A percentile compares a stretch with the other conserved stretches of the same genome.
phyloP scores from a whole-genome alignment of 371 early-diverging fungal species.

The Gilbertella persicaria region DNA sequence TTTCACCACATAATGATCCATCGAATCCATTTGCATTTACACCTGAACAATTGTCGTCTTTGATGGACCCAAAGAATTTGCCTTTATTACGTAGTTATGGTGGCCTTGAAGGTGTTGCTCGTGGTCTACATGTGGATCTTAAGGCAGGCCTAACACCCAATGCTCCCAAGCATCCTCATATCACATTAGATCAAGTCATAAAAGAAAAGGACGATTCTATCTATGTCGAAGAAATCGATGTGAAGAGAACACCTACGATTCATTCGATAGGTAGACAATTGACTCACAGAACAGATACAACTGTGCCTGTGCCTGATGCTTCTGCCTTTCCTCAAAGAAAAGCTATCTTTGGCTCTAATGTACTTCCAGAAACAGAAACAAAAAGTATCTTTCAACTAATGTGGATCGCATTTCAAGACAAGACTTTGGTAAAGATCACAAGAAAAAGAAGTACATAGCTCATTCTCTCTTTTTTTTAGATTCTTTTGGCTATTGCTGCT shows the following conservation, averaged over 20 bases:
- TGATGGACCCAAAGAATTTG: slow-evolving; percentile 63
- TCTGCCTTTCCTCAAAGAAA: slow-evolving; percentile 42
- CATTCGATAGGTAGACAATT: slow-evolving; percentile 28
- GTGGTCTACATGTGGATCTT: slow-evolving; percentile 56
- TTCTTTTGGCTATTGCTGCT: slow-evolving; percentile 80
- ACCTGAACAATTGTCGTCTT: slow-evolving; percentile 45
- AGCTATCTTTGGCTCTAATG: slow-evolving; percentile 57
- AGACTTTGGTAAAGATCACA: slow-evolving; percentile 65
- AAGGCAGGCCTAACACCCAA: slow-evolving; percentile 45
- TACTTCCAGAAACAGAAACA: slow-evolving; percentile 59
- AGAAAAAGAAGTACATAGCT: slow-evolving; percentile 1
- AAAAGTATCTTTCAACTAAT: slow-evolving; percentile 68
- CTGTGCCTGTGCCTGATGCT: slow-evolving; percentile 8
- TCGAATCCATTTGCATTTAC: slow-evolving; percentile 57
- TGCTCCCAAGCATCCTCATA: slow-evolving; percentile 16
- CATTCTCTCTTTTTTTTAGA: slow-evolving; percentile 22
- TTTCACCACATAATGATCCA: slow-evolving; percentile 42
- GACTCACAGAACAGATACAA: slow-evolving; percentile 21
- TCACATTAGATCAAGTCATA: slow-evolving; percentile 27
- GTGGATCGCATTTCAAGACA: slow-evolving; percentile 79
- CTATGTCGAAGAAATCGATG: slow-evolving; percentile 22
- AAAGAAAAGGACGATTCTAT: slow-evolving; percentile 19
- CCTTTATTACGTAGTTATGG: slow-evolving; percentile 46
- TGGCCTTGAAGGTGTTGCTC: slow-evolving; percentile 53
- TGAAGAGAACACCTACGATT: slow-evolving; percentile 23